Conservation (phyloP, 129 eudicot species). For the Mikania micrantha region DNA sequence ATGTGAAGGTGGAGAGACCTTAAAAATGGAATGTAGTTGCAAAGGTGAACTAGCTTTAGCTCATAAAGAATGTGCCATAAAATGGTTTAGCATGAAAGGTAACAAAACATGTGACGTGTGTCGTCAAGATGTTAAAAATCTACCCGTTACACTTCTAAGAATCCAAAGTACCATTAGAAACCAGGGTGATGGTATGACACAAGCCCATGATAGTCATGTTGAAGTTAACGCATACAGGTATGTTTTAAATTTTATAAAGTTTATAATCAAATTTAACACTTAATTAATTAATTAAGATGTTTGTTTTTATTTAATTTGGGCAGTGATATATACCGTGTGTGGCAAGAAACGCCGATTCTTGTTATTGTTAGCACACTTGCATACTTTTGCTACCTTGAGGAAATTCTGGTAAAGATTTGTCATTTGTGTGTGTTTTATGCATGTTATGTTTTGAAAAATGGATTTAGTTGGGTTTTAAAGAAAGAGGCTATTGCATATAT, state of each 20-base stretch:
- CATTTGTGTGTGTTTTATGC: background rate
- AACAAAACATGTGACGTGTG: slow-evolving; percentile 94
- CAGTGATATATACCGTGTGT: slow-evolving; percentile 56
- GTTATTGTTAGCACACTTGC: slow-evolving; percentile 89
- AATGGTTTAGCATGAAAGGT: slow-evolving; percentile 97
- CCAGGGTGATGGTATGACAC: slow-evolving; percentile 25
- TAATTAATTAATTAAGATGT: too few relatives aligned
- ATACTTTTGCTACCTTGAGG: slow-evolving; percentile 94
- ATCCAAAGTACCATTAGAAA: slow-evolving; percentile 35
- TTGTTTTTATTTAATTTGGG: background rate
- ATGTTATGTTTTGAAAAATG: background rate
- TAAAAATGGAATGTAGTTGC: slow-evolving; percentile 96
- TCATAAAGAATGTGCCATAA: slow-evolving; percentile 86
- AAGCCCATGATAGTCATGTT: slow-evolving; percentile 27
- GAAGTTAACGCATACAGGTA: slow-evolving; percentile 72
- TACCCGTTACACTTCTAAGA: slow-evolving; percentile 77
- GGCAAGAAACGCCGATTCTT: slow-evolving; percentile 94
- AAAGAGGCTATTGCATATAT: too few relatives aligned
- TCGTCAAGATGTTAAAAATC: slow-evolving; percentile 77
- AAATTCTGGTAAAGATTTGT: slow-evolving; percentile 63
- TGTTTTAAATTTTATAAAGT: slow-evolving; percentile 20
- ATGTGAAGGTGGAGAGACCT: slow-evolving; percentile 90
- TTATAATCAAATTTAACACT: background rate
- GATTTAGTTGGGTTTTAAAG: background rate
- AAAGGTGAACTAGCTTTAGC: slow-evolving; percentile 99